Percentiles rank a stretch among this genome's conserved stretches.
Conservation (phyloP, 2,329 filamentous ascomycete species). For the Exophiala phaeomuriformis region DNA sequence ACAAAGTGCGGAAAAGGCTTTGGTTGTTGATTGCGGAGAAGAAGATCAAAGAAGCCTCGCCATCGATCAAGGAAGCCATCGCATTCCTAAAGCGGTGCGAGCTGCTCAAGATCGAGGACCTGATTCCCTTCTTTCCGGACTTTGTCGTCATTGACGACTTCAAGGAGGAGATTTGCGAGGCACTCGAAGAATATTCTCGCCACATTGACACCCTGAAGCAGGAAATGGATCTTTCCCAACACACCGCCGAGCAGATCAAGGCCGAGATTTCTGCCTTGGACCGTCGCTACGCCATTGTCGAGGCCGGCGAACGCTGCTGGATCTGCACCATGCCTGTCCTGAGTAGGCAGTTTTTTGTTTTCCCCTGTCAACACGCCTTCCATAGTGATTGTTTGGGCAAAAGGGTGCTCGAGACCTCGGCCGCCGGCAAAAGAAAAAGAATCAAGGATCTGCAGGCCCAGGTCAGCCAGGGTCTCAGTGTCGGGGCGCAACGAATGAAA, state of each 20-base stretch:
- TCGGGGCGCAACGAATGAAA: conserved; percentile 65
- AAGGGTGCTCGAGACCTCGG: conserved; percentile 75
- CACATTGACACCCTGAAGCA: conserved; percentile 81
- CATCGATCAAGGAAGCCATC: conserved; percentile 86
- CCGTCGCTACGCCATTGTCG: conserved; percentile 81
- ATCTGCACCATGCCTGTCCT: conserved; percentile 78
- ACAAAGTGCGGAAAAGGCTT: conserved; percentile 77
- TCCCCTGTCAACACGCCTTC: conserved; percentile 96
- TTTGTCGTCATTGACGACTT: conserved; percentile 99
- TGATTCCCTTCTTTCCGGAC: conserved; percentile 97
- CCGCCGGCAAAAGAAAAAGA: conserved; percentile 64
- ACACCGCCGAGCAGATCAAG: conserved; percentile 84
- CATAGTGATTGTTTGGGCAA: conserved; percentile 89
- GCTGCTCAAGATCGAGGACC: conserved; percentile 84
- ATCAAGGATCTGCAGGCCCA: conserved; percentile 81
- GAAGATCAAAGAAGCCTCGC: conserved; percentile 66
- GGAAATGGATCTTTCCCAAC: conserved; percentile 92
- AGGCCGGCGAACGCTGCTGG: conserved; percentile 91
- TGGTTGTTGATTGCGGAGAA: conserved; percentile 94
- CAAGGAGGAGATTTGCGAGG: conserved; percentile 93
- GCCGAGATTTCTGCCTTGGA: conserved; percentile 8
- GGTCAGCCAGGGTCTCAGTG: conserved; percentile 67
- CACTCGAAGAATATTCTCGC: conserved; percentile 85
- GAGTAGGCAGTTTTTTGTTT: conserved; percentile 92
- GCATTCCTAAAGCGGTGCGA: conserved; percentile 90